These are phyloP conservation scores for Hypholoma fasciculare DNA, from an alignment of 768 basidiomycete genomes.

Conservation along the genomic window DNA sequence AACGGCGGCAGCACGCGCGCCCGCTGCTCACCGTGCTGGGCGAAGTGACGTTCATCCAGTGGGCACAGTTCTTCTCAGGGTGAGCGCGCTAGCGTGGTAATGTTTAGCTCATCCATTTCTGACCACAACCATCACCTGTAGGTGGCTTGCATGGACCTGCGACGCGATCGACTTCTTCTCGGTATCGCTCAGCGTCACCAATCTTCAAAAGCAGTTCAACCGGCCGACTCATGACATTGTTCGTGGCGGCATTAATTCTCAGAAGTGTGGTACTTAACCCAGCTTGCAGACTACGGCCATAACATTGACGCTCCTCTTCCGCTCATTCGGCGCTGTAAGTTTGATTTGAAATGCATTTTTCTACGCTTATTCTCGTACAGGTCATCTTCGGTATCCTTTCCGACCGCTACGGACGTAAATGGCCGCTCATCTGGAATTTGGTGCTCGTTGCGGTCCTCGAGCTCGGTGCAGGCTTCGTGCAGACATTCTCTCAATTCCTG, in stretches of 20 bases:
- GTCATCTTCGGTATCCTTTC: slow-evolving; percentile 80
- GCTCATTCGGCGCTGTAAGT: slow-evolving; percentile 68
- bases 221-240: slow-evolving; percentile 22
- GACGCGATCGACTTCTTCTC: slow-evolving; percentile 30
- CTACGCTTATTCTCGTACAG: slow-evolving; percentile 18
- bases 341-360: neutral
- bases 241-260: slow-evolving; percentile 1
- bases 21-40: slow-evolving; percentile 43
- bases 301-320: slow-evolving; percentile 90
- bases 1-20: slow-evolving; percentile 33
- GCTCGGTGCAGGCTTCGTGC: slow-evolving; percentile 80
- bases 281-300: slow-evolving; percentile 64
- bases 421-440: slow-evolving; percentile 83
- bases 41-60: slow-evolving; percentile 49
- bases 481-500: slow-evolving; percentile 77
- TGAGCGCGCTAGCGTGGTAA: slow-evolving; percentile 28
- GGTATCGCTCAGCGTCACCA: slow-evolving; percentile 23
- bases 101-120: neutral
- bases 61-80: slow-evolving; percentile 60
- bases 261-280: neutral
- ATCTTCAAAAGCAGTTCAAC: slow-evolving; percentile 20
- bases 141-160: slow-evolving; percentile 30
- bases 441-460: slow-evolving; percentile 70
- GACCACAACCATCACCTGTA: slow-evolving; percentile 4
- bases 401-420: slow-evolving; percentile 91